phyloP scores from a whole-genome alignment of 306 rosid genomes.

The Gleditsia sinensis region DNA sequence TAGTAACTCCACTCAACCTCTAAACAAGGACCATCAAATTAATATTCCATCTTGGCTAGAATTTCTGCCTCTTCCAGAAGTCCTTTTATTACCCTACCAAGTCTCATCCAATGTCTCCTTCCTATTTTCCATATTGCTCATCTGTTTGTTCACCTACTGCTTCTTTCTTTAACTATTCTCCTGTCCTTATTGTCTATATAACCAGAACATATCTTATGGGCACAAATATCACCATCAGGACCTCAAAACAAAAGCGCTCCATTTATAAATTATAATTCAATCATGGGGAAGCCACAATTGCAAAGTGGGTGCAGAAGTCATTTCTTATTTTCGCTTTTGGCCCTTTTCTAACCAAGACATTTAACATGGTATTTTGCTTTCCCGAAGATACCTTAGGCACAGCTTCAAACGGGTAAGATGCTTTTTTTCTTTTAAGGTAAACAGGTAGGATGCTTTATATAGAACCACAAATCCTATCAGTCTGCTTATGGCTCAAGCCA shows the following conservation, averaged over 20 bases:
- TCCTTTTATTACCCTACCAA: not conserved
- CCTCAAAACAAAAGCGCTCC: not conserved
- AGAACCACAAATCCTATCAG: not conserved
- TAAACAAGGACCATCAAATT: conserved; percentile 1
- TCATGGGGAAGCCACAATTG: not conserved
- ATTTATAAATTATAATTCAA: not conserved
- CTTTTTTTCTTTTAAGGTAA: no score
- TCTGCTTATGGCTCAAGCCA: not conserved
- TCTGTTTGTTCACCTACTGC: not conserved
- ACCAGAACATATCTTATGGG: not conserved
- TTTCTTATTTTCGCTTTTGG: not conserved
- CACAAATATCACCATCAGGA: not conserved
- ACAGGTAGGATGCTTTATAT: not conserved
- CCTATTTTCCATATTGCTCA: not conserved
- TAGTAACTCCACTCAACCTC: not conserved
- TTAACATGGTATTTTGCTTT: not conserved
- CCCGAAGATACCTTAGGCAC: no score
- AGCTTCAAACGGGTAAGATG: not conserved
- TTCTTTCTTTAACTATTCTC: not conserved
- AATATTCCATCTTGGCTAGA: not conserved
- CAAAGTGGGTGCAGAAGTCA: not conserved
- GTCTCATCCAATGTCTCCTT: not conserved
- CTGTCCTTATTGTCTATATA: not conserved
- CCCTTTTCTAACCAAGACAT: not conserved
- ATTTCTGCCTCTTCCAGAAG: not conserved